Evolutionary conservation across 139 green algal genomes (phyloP).

Genomic region (Chlamydomonas sp.): DNA sequence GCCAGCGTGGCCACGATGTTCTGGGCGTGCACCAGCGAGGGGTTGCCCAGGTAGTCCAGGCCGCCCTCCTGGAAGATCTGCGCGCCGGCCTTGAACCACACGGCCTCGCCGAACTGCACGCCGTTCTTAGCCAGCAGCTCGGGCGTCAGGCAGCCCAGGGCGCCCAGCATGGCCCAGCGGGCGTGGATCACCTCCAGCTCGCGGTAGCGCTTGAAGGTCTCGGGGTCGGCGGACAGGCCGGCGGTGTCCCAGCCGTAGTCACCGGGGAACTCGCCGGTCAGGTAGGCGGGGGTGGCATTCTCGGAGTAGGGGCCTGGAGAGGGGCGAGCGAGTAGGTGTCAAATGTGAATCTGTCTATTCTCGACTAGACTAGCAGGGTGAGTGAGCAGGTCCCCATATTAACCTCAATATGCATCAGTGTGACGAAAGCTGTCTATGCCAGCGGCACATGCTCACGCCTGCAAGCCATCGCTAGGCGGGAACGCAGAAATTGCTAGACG

Average conservation of each 20-base stretch:
- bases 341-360: neutral
- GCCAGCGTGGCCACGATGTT: conserved; percentile 93
- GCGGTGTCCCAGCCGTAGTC: conserved; percentile 97
- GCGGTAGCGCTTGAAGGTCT: conserved; percentile 71
- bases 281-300: conserved; percentile 59
- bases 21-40: conserved; percentile 94
- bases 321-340: neutral
- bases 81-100: conserved; percentile 97
- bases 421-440: neutral
- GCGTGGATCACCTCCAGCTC: conserved; percentile 90
- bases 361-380: neutral
- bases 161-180: conserved; percentile 95
- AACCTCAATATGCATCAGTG: neutral
- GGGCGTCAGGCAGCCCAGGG: conserved; percentile 78
- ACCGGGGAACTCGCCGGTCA: conserved; percentile 89
- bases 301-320: conserved; percentile 11
- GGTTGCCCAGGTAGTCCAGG: conserved; percentile 97
- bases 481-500: neutral
- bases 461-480: neutral
- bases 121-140: conserved; percentile 62
- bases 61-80: conserved; percentile 92
- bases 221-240: conserved; percentile 92
- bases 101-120: conserved; percentile 78
- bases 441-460: neutral
- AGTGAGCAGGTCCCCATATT: neutral